Conservation (phyloP, 2,329 filamentous ascomycete genomes). For the Beauveria sp. region DNA sequence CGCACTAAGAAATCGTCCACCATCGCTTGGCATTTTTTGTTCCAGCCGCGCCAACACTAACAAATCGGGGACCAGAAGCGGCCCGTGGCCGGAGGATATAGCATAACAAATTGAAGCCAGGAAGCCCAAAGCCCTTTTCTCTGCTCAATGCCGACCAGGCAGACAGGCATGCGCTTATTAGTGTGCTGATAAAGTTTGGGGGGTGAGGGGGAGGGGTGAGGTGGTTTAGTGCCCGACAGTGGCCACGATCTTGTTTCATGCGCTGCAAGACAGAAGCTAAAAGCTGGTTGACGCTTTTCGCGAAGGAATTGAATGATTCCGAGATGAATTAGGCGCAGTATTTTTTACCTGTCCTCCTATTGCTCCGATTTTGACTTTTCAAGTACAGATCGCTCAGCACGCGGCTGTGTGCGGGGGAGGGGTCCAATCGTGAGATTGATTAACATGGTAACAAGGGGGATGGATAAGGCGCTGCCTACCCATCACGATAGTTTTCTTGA, state of each 20-base stretch:
- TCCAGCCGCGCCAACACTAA: too few relatives aligned
- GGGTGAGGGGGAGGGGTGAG: too few relatives aligned
- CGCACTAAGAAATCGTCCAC: too few relatives aligned
- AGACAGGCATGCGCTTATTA: too few relatives aligned
- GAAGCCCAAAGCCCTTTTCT: too few relatives aligned
- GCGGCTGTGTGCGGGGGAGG: not conserved
- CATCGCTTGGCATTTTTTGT: too few relatives aligned
- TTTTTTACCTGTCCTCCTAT: not conserved
- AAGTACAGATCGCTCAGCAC: not conserved
- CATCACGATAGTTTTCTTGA: not conserved
- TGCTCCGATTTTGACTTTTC: not conserved
- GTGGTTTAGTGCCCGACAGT: not conserved
- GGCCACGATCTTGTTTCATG: not conserved
- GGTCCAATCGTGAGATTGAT: not conserved
- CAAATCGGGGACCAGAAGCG: too few relatives aligned
- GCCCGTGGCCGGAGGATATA: too few relatives aligned
- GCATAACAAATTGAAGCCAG: too few relatives aligned
- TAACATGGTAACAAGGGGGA: not conserved
- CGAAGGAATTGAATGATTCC: not conserved
- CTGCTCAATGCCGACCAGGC: too few relatives aligned
- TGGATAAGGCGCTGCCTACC: too few relatives aligned
- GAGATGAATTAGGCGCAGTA: not conserved
- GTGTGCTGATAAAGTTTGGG: too few relatives aligned
- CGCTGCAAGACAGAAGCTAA: not conserved
- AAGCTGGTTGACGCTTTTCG: not conserved